These are phyloP conservation scores for Podospora didyma DNA, from an alignment of 495 filamentous ascomycete species.

Conservation along the genomic window DNA sequence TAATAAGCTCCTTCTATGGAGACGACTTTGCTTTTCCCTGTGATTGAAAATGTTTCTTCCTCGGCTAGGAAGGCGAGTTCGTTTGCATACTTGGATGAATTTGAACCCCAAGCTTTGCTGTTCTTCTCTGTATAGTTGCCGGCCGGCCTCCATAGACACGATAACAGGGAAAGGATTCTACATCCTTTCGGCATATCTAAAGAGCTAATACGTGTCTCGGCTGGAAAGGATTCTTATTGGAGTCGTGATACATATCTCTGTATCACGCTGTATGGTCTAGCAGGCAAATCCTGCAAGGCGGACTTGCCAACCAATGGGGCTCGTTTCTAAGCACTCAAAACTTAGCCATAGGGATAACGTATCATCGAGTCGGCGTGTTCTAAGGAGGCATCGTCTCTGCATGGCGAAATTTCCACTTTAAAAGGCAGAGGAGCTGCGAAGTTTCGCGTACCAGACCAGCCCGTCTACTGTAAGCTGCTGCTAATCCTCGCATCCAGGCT, in stretches of 20 bases:
- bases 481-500: neutral
- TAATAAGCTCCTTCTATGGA: too few relatives aligned
- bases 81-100: neutral
- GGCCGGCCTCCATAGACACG: neutral
- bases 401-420: neutral
- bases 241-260: neutral
- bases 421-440: neutral
- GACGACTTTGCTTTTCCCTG: neutral
- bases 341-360: neutral
- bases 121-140: neutral
- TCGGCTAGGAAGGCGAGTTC: neutral
- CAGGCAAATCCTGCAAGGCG: conserved; percentile 2
- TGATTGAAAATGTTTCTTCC: neutral
- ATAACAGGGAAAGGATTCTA: neutral
- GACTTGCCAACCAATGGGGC: neutral
- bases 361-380: neutral
- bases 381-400: neutral
- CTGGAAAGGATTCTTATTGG: neutral
- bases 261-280: neutral
- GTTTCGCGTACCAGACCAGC: neutral
- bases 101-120: neutral
- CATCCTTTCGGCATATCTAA: neutral
- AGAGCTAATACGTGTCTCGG: too few relatives aligned
- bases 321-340: conserved; percentile 1
- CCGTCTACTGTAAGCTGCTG: neutral